These are phyloP conservation scores for Wickerhamomyces xylosicus DNA, from an alignment of 805 yeast species.

Conservation along the genomic window DNA sequence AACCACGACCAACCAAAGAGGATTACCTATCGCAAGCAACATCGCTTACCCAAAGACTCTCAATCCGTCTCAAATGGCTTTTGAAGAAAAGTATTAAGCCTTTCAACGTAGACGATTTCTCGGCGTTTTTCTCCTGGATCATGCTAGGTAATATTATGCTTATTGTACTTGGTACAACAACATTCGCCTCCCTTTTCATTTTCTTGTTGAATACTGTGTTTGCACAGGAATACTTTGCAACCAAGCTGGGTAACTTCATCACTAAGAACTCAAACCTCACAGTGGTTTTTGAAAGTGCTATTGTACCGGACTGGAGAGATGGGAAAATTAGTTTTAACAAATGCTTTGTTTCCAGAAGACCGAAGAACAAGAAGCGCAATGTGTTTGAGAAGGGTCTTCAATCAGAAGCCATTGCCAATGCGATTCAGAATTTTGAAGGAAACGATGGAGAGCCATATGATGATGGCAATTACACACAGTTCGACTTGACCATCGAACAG, in stretches of 20 bases:
- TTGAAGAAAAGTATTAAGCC: constrained; percentile 71
- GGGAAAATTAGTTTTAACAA: constrained; percentile 78
- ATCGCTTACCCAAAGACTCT: constrained; percentile 28
- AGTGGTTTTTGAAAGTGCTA: constrained; percentile 87
- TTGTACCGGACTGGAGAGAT: constrained; percentile 88
- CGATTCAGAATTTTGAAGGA: constrained; percentile 6
- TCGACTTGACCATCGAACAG: constrained; percentile 81
- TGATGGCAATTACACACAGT: constrained; percentile 95
- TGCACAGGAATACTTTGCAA: constrained; percentile 70
- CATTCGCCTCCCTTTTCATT: constrained; percentile 74
- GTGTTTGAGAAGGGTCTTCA: constrained; percentile 64
- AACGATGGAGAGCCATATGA: constrained; percentile 35
- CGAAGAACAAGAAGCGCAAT: constrained; percentile 37
- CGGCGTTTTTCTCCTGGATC: constrained; percentile 88
- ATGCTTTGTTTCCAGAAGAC: constrained; percentile 80
- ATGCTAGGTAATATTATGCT: constrained; percentile 78
- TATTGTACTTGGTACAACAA: constrained; percentile 81
- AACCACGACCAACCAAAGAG: constrained; percentile 21
- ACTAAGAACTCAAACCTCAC: constrained; percentile 75
- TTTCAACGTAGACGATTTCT: constrained; percentile 83
- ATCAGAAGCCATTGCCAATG: constrained; percentile 53
- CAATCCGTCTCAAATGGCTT: constrained; percentile 57
- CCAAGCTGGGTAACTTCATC: constrained; percentile 68
- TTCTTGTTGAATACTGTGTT: constrained; percentile 52
- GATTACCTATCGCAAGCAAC: constrained; percentile 34